Evolutionary conservation across 441 rosid species (phyloP), one percentile per base, ranked within the genome.

Genomic region (Adansonia rubrostipa): DNA sequence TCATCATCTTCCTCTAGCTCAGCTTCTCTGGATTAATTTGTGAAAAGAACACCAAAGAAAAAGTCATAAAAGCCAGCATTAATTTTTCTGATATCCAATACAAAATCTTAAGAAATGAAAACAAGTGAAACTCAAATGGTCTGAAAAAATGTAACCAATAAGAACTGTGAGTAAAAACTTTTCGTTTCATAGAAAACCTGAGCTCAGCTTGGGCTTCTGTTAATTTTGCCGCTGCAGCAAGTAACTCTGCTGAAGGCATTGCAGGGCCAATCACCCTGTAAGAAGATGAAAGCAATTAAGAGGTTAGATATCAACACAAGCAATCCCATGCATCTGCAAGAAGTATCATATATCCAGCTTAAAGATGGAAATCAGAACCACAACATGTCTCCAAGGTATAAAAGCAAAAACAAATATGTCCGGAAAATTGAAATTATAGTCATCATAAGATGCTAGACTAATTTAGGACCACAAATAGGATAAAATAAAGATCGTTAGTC

Each of bases 151-250:
- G 15, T 62, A 60, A 69, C n/a, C 42, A 42, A 48, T 8, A 71
- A 80, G 73, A 75, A 7, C 50, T 14, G 64, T 47, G 70, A 61
- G 47, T 17, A 20, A 33, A 15, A 67, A 76, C 48, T 14, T 9
- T 66, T 66, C 47, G 47, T 53, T 51, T 17, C 4, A 8, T 22
- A 62, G 81, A 48, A 57, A 61, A 96, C 97, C 97, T 92, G 51
- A 92, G 93, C 82, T 94, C 93, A 72, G 89, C 93, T 74, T 96
- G 95, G 63, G 98, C 99, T 81, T 92, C 97, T 9, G 98, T 96
- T 85, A 96, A 80, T 87, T 92, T 96, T 64, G 98, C 99, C 19
- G 97, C 97, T 4, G 97, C 99, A 76, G 97, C 97, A 79, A 96
- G 92, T 79, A 96, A 80, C 84, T 91, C 95, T 50, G 98, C 97